phyloP scores from a whole-genome alignment of 345 rosid genomes.

The Salix brachista region DNA sequence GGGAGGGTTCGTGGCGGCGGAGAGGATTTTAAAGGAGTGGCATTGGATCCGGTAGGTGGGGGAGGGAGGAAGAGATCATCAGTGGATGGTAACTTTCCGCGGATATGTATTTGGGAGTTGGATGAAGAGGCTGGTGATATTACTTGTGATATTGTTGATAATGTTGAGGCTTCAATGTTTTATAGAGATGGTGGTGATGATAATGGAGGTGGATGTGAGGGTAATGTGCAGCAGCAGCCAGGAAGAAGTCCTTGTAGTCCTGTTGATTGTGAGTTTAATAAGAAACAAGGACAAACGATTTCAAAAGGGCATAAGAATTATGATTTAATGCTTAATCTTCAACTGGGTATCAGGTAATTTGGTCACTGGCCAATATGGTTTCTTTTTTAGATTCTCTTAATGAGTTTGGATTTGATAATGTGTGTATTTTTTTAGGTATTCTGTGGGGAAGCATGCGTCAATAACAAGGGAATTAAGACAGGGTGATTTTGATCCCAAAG shows the following conservation, averaged over 20 bases:
- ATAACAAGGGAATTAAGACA: constrained; percentile 48
- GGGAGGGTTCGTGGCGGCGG: neutral
- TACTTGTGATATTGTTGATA: constrained; percentile 92
- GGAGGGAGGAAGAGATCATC: constrained; percentile 18
- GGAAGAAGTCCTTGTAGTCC: constrained; percentile 16
- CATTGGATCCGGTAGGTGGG: neutral
- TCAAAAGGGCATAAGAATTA: constrained; percentile 60
- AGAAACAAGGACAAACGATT: constrained; percentile 60
- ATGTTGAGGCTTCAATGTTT: constrained; percentile 58
- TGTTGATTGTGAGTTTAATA: constrained; percentile 39
- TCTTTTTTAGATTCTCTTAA: neutral
- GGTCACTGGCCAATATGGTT: neutral
- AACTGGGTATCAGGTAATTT: constrained; percentile 60
- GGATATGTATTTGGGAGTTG: constrained; percentile 66
- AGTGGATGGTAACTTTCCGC: constrained; percentile 42
- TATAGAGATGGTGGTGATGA: constrained; percentile 38
- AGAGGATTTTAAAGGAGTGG: constrained; percentile 16
- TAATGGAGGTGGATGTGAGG: constrained; percentile 4
- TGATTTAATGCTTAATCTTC: constrained; percentile 67
- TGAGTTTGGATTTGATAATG: neutral
- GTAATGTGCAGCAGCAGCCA: neutral
- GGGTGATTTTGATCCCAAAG: constrained; percentile 69
- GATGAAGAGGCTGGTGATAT: constrained; percentile 60
- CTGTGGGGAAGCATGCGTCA: constrained; percentile 64
- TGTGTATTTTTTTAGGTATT: constrained; percentile 28